Base-by-base conservation (phyloP, 805 yeast genomes). In the Phaffomyces antillensis region DNA sequence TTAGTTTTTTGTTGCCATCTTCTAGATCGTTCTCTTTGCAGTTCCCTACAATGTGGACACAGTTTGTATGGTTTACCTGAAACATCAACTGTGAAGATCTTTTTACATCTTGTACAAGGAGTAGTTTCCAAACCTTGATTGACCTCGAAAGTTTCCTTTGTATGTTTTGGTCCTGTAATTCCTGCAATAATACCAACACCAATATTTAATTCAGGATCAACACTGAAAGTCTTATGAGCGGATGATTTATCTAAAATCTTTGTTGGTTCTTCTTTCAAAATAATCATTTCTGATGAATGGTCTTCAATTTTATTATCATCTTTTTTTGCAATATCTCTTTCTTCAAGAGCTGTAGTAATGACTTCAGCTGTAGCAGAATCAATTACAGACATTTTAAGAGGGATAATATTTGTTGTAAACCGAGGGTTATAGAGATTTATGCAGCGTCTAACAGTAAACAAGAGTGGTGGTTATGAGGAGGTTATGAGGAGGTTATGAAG, bases 251-350 rank as follows among this genome's bases (percentile, higher is more conserved):
- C 45, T 12, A 46, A 37, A 5, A n/a, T 18, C 11, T 39, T 39
- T 3, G 18, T 4, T 18, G 32, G 16, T 24, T 43, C 36, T 31
- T 68, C 23, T 73, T 66, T 90, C 82, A 69, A 83, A 88, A 30
- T 81, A 84, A 47, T 89, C 87, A 13, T 89, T 81, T 56, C 90
- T 90, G 42, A 89, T 87, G 13, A 88, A 81, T 58, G 90, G 90
- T 31, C 41, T 25, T 48, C 53, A 15, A 42, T 43, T 44, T 50
- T 42, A 25, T 10, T 28, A 11, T 11, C 7, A 11, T 28, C 30
- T 9, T 28, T 28, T 28, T 28, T 28, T 9, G 13, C 2, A 13
- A 11, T 11, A 10, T 44, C 76, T 81, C 44, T 64, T 67, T 48
- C 58, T 49, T 53, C 52, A 40, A 53, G 47, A 16, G 55, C 61